Base-by-base conservation (phyloP, 768 basidiomycete genomes). In the Phlegmacium glaucopus region DNA sequence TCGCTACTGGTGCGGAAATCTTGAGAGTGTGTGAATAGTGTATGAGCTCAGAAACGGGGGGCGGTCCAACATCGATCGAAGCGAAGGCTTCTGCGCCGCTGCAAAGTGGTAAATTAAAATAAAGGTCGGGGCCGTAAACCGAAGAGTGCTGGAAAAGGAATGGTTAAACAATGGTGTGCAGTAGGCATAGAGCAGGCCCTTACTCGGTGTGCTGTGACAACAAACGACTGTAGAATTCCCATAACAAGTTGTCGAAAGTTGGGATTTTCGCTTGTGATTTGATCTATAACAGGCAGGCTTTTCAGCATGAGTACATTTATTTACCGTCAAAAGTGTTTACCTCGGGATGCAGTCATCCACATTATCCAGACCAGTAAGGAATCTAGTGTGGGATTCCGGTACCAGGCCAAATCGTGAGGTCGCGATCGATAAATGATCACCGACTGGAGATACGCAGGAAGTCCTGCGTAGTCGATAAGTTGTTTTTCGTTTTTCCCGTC, bases 401-500 rank as follows among this genome's bases (percentile, higher is more conserved):
- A 55, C 64, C 55, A 67, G 40, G 44, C 15, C 27, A 50, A 43
- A 18, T 52, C 45, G 4, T 30, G 47, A 32, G 38, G 37, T 39
- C 35, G 39, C 4, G 59, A 36, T 22, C 61, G 59, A 32, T 48
- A 34, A 6, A 53, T 41, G 32, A 62, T 50, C 17, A 61, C 35
- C 9, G 36, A 38, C 34, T 52, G 50, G 35, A 68, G 50, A 50
- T 64, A 61, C 51, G 39, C 50, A 2, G 61, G 52, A 3, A 76
- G 48, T 36, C 55, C 56, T 34, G 76, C 76, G 71, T 74, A 78
- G 16, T 57, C 48, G 16, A 65, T 39, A 15, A 80, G 64, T 36
- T 78, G 79, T 1, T 53, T 51, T 43, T 67, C 63, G 48, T 80
- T 80, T 49, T 61, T 59, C 16, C 73, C 74, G 43, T 78, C 78